phyloP scores from a whole-genome alignment of 306 rosid species.

The Parietaria judaica region DNA sequence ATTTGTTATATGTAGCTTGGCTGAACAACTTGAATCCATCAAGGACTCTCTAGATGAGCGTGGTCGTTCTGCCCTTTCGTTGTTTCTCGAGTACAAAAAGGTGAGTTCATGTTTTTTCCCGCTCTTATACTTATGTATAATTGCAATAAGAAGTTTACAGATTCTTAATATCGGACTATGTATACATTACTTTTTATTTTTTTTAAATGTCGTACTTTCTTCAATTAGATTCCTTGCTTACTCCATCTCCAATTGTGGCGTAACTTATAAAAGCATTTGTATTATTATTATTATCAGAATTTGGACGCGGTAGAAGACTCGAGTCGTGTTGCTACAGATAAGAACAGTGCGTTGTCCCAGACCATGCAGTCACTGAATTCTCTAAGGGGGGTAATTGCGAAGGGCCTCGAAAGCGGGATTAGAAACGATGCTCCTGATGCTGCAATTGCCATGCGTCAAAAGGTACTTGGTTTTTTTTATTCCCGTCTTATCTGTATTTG shows the following conservation, averaged over 20 bases:
- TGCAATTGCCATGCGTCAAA: conserved; percentile 96
- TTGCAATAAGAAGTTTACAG: too few species aligned
- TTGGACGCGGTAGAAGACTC: conserved; percentile 61
- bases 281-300: conserved; percentile 24
- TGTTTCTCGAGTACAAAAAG: conserved; percentile 78
- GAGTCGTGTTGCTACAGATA: conserved; percentile 28
- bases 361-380: conserved; percentile 68
- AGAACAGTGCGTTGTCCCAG: conserved; percentile 47
- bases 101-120: conserved; percentile 24
- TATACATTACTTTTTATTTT: too few species aligned
- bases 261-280: too few species aligned
- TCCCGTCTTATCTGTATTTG: conserved; percentile 15
- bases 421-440: conserved; percentile 96
- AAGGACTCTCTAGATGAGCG: conserved; percentile 51
- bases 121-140: not conserved
- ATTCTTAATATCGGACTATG: too few species aligned
- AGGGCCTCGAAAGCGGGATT: conserved; percentile 94
- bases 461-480: conserved; percentile 42
- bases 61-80: conserved; percentile 48
- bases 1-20: conserved; percentile 53
- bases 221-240: too few species aligned
- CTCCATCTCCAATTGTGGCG: too few species aligned
- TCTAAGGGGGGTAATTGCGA: conserved; percentile 61
- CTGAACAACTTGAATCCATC: conserved; percentile 88
- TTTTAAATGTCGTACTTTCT: too few species aligned